Base-by-base conservation (phyloP, 176 grass and related monocot species). In the Zizania latifolia region DNA sequence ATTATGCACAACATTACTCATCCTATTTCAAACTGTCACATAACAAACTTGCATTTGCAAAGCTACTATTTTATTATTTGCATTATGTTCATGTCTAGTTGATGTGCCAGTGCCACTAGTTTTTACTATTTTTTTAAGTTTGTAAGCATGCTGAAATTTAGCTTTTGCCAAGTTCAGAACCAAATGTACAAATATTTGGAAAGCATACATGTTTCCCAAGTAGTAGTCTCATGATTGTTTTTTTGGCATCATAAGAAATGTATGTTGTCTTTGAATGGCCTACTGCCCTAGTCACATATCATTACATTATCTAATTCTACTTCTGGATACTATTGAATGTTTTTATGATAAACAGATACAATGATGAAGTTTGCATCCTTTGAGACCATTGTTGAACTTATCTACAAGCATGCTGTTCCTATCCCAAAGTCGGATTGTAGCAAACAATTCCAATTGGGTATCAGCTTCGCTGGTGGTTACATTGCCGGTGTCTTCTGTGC, bases 321-420 rank as follows among this genome's bases (percentile, higher is more conserved):
- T 6, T 84, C 21, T 58, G 13, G n/a, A 72, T 2, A 21, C 32
- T 5, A 17, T 59, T 41, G 72, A 23, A 31, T 12, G 7, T 38
- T 75, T 60, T 10, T 13, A 54, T 43, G 19, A 74, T 84, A 32
- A 33, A 17, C 78, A 91, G 89, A 91, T 70, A 91, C 81, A 0
- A 91, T 91, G 89, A 87, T 91, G 89, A 91, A 91, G 28, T 91
- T 91, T 91, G 89, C 89, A 5, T 91, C 89, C 7, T 91, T 91
- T 65, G 85, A 91, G 77, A 87, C 77, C 23, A 72, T 91, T 19
- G 89, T 91, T 39, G 89, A 88, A 62, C 83, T 82, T 57, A 71
- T 91, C 37, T 91, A 91, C 60, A 91, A 91, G 59, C 53, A 91
- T 58, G 85, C 72, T 70, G 80, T 88, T 37, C 89, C 89, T 12